Conservation (phyloP, 2,329 filamentous ascomycete species). For the Fusarium virguliforme region DNA sequence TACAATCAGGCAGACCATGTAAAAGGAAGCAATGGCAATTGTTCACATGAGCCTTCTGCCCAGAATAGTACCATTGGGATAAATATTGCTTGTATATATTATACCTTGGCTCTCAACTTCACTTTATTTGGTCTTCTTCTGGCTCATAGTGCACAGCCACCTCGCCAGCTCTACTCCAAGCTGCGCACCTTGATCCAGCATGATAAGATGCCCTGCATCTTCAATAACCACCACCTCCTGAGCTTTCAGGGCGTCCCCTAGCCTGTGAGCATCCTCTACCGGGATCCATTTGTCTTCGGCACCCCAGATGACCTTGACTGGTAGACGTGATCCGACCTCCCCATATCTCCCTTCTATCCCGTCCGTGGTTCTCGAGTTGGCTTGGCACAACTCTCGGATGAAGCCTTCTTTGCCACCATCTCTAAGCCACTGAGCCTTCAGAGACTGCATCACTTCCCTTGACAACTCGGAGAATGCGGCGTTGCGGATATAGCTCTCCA, state of each 20-base stretch:
- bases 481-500: constrained; percentile 59
- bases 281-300: constrained; percentile 62
- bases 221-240: constrained; percentile 55
- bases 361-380: constrained; percentile 47
- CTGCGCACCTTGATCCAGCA: constrained; percentile 60
- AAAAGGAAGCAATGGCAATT: background rate
- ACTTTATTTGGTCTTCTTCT: background rate
- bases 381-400: constrained; percentile 58
- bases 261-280: constrained; percentile 54
- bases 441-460: constrained; percentile 54
- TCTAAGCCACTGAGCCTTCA: constrained; percentile 57
- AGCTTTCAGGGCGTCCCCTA: constrained; percentile 52
- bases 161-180: constrained; percentile 57
- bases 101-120: background rate
- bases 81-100: background rate
- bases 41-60: background rate
- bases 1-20: background rate
- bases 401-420: constrained; percentile 56
- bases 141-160: constrained; percentile 50
- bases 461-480: constrained; percentile 54
- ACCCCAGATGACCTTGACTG: constrained; percentile 63
- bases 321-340: constrained; percentile 55
- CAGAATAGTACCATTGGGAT: background rate
- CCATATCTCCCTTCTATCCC: constrained; percentile 58
- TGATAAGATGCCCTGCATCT: constrained; percentile 61